These are phyloP conservation scores for Salmacisia buchloeana DNA, from an alignment of 1,284 basidiomycete genomes.

Conservation along the genomic window DNA sequence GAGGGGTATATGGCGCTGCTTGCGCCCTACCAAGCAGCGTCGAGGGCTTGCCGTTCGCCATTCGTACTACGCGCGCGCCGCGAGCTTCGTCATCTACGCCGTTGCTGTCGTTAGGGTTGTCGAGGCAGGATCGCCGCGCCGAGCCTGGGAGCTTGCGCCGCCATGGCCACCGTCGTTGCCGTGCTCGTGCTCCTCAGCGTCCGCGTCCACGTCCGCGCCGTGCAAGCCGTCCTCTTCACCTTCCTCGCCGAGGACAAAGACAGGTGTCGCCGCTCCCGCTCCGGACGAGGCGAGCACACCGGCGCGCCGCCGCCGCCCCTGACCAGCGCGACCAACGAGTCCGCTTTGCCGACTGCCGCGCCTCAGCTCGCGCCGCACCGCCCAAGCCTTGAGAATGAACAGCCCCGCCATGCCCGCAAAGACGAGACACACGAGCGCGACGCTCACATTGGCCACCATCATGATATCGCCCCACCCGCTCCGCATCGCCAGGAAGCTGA, in stretches of 20 bases:
- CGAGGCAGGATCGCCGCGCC: no score
- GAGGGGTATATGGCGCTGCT: no score
- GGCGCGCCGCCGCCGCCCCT: background rate
- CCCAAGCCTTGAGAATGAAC: slow-evolving; percentile 44
- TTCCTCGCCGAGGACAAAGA: slow-evolving; percentile 28
- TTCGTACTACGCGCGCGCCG: no score
- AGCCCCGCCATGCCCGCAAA: slow-evolving; percentile 38
- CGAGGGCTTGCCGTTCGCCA: no score
- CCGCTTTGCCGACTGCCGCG: slow-evolving; percentile 14
- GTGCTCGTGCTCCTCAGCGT: slow-evolving; percentile 41
- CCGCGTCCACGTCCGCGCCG: slow-evolving; percentile 55
- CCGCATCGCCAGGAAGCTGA: slow-evolving; percentile 86
- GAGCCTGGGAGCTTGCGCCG: no score
- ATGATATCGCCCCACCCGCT: slow-evolving; percentile 73
- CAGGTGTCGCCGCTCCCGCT: slow-evolving; percentile 10
- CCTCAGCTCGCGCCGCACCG: slow-evolving; percentile 19
- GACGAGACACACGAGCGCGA: slow-evolving; percentile 37
- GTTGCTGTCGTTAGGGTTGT: no score
- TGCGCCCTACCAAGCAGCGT: no score
- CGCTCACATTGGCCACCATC: slow-evolving; percentile 44
- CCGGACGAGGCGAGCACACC: background rate
- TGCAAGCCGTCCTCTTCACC: slow-evolving; percentile 13
- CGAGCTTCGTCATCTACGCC: no score
- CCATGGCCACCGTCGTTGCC: slow-evolving; percentile 48
- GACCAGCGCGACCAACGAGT: background rate